Conservation (phyloP, 2,329 filamentous ascomycete genomes). For the Blumeria hordei region DNA sequence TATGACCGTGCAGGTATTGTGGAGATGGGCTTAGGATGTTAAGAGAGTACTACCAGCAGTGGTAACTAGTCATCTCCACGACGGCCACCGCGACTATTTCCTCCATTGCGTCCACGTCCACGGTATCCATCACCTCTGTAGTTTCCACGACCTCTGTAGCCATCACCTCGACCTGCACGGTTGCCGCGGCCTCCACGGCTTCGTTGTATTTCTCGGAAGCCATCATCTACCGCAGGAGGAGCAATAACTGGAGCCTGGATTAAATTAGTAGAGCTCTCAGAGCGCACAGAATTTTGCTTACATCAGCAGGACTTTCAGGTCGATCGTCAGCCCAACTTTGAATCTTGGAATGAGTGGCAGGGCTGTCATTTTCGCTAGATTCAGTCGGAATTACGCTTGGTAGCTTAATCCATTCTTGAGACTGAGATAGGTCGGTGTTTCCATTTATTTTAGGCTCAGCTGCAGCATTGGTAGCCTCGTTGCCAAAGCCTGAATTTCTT, state of each 20-base stretch:
- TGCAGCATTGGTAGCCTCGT: conserved; percentile 32
- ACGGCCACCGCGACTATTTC: conserved; percentile 8
- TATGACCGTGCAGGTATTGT: no score
- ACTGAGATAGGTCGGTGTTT: conserved; percentile 14
- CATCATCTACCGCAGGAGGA: conserved; percentile 28
- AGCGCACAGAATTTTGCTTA: conserved; percentile 13
- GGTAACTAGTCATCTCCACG: conserved; percentile 6
- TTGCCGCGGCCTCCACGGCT: conserved; percentile 27
- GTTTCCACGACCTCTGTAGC: conserved; percentile 21
- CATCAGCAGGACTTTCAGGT: conserved; percentile 25
- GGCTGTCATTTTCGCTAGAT: conserved; percentile 31
- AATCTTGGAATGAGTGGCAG: conserved; percentile 26
- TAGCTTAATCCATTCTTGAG: conserved; percentile 28
- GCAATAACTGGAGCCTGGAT: conserved; percentile 12
- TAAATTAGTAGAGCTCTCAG: conserved; percentile 3
- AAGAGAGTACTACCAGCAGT: no score
- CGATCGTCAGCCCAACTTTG: conserved; percentile 71
- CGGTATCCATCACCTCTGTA: conserved; percentile 18
- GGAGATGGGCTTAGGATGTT: no score
- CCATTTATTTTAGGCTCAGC: conserved; percentile 42
- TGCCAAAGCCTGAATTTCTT: conserved; percentile 11
- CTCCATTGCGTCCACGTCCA: conserved; percentile 11
- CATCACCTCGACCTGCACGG: conserved; percentile 20
- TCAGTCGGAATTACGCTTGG: conserved; percentile 51
- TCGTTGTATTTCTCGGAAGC: conserved; percentile 46